A percentile compares a stretch with the other conserved stretches of the same genome.
Conservation (phyloP, 1,139 yeast species). For the Suhomyces chickasaworum region DNA sequence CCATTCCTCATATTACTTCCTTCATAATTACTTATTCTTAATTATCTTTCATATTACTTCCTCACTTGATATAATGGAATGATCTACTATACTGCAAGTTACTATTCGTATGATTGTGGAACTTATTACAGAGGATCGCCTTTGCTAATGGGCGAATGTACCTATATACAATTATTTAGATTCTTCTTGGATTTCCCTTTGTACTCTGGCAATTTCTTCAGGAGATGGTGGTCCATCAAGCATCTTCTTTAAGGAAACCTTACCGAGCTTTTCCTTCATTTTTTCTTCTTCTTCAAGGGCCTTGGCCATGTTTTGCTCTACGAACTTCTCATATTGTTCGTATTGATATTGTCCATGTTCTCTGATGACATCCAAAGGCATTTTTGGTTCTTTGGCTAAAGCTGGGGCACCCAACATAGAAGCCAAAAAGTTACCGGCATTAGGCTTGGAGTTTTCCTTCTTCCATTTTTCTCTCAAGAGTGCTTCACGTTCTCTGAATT, state of each 20-base stretch:
- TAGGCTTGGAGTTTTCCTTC: slow-evolving; percentile 59
- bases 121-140: slow-evolving; percentile 1
- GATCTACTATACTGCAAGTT: too few relatives aligned
- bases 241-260: slow-evolving; percentile 78
- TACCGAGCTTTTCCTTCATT: slow-evolving; percentile 79
- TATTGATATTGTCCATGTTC: slow-evolving; percentile 93
- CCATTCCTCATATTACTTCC: too few relatives aligned
- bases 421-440: slow-evolving; percentile 56
- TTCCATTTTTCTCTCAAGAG: slow-evolving; percentile 68
- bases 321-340: slow-evolving; percentile 76
- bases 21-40: too few relatives aligned
- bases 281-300: slow-evolving; percentile 76
- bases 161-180: slow-evolving; percentile 9
- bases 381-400: slow-evolving; percentile 62
- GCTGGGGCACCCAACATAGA: slow-evolving; percentile 63
- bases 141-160: not conserved
- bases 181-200: slow-evolving; percentile 36
- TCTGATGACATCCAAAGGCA: slow-evolving; percentile 89
- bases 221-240: slow-evolving; percentile 86
- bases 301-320: slow-evolving; percentile 88
- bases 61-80: too few relatives aligned
- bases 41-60: too few relatives aligned
- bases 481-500: slow-evolving; percentile 76
- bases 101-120: not conserved
- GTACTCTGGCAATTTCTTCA: slow-evolving; percentile 77